Base-by-base conservation (phyloP, 306 rosid genomes). In the Senna tora region DNA sequence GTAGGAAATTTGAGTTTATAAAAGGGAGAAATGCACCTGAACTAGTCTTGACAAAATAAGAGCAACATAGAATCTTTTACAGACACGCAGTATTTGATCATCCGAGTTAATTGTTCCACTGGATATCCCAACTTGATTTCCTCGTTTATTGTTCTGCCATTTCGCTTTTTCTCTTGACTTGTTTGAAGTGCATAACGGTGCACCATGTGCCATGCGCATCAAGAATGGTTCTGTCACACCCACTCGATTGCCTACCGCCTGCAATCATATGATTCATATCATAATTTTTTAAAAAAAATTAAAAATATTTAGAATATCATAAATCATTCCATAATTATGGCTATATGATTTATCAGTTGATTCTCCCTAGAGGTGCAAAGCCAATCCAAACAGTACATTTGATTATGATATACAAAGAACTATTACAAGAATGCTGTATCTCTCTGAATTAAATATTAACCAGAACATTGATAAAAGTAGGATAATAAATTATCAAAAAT, bases 141-240 rank as follows among this genome's bases (percentile, higher is more conserved):
- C 81, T 59, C 28, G 73, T 61, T 86, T 80, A 61, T 76, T 77
- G 71, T 42, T 83, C 71, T 75, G 54, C 64, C 81, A 43, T 62
- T 79, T 77, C 78, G 81, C 77, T 53, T 73, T 84, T 57, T 73
- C 74, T 78, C 81, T 88, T 65, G 88, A 71, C 81, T 77, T 81
- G 76, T 81, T 86, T 71, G 86, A 82, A 73, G 77, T 30, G 34
- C 82, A 83, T 62, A 89, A 42, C 17, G 98, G 97, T 77, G 88
- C 97, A 2, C 98, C 98, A 80, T 94, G 98, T 60, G 98, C 96
- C 97, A 84, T 91, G 72, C 79, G 91, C 98, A 94, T 94, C 82
- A 94, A 73, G 82, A 87, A 89, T 47, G 97, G 97, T 80, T 94
- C 98, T 49, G 88, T 81, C 39, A 91, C 97, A 62, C 98, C 98